Evolutionary conservation across 1,139 yeast species (phyloP), one percentile per base, ranked within the genome.

Genomic region (Zhuliangozyma parablackwelliae): DNA sequence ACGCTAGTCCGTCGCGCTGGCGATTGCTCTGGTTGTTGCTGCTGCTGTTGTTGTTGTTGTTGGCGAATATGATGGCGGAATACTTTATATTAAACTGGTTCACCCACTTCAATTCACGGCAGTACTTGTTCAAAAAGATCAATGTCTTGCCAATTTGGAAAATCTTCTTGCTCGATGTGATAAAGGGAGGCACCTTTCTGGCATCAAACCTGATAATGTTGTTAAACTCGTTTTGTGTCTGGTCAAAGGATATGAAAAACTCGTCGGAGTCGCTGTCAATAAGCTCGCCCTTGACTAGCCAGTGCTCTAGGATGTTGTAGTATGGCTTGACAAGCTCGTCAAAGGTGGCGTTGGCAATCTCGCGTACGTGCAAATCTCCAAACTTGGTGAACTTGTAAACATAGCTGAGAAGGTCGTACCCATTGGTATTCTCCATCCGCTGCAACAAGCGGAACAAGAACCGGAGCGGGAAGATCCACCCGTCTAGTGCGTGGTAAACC

Each of bases 111-210:
- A 70, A 50, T 43, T 69, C 72, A 36, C 58, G 56, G 44, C 97
- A 85, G 35, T 77, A 75, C 27, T 67, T 68, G 33, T 80, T 76
- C 32, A 92, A 61, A 52, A 83, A 90, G 29, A 79, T 72, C n/a
- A 83, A 64, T 11, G 87, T 77, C 46, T 84, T 81, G 1, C 98
- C 98, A 21, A 85, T 80, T 40, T 87, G 86, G 47, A 73, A 83
- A 8, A 85, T 75, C 45, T 75, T 72, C 21, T 63, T 55, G 2
- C 87, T 80, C 6, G 53, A 51, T 31, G 57, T 51, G 30, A 61
- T 51, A 50, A 83, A 86, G 7, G 59, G 54, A 0, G 97, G 97
- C 1, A 83, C 68, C 44, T 69, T 75, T 1, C 59, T 58, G 0
- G 64, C 57, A 26, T 54, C 35, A 41, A 50, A 65, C 31, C 51